These are phyloP conservation scores for Dothistroma pini DNA, from an alignment of 2,329 filamentous ascomycete genomes.

Conservation along the genomic window DNA sequence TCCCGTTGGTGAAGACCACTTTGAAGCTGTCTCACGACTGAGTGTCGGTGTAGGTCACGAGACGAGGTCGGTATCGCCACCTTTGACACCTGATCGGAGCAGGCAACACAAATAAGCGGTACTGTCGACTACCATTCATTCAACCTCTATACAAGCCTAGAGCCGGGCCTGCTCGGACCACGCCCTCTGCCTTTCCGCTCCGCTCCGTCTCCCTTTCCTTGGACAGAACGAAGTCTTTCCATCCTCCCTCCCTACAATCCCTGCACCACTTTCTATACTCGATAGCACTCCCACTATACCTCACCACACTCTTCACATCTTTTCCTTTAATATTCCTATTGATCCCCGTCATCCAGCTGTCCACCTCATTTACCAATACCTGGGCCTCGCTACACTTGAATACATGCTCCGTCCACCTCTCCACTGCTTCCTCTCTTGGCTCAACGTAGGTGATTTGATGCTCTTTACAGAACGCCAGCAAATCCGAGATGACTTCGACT, in stretches of 20 bases:
- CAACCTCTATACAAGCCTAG: background rate
- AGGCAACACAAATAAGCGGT: background rate
- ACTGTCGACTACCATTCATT: background rate
- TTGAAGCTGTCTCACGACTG: background rate
- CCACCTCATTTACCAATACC: conserved; percentile 8
- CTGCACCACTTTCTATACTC: conserved; percentile 8
- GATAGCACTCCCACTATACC: conserved; percentile 7
- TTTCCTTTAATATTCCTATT: conserved; percentile 11
- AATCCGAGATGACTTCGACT: conserved; percentile 31
- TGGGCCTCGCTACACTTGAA: background rate
- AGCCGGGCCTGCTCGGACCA: background rate
- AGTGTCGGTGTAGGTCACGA: background rate
- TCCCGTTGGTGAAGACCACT: conserved; percentile 4
- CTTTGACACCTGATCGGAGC: background rate
- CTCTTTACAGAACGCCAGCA: conserved; percentile 18
- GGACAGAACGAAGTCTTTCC: background rate
- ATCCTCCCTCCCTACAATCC: conserved; percentile 2
- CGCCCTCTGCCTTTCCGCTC: background rate
- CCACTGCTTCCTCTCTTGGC: conserved; percentile 28
- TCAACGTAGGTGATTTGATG: conserved; percentile 23
- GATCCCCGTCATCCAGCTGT: conserved; percentile 11
- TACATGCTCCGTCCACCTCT: conserved; percentile 24
- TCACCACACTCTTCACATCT: conserved; percentile 6
- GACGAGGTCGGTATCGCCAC: conserved; percentile 1
- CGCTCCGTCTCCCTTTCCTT: background rate